A percentile compares a stretch with the other conserved stretches of the same genome.
phyloP scores from a whole-genome alignment of 1,139 yeast genomes.

The Candida sp. region DNA sequence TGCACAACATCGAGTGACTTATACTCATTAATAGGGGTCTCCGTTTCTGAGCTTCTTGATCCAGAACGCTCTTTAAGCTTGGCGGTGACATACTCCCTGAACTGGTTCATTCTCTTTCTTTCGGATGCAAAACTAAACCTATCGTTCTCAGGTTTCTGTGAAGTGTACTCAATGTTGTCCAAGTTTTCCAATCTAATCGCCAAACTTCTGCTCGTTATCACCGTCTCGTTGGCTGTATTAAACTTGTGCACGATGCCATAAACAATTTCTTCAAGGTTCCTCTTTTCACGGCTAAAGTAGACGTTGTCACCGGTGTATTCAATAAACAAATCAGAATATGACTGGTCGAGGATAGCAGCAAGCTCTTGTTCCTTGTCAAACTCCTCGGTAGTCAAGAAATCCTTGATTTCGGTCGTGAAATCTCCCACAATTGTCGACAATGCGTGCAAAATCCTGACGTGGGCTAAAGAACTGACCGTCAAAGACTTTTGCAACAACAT shows the following conservation, averaged over 20 bases:
- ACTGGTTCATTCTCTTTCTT: constrained; percentile 43
- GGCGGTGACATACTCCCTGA: constrained; percentile 39
- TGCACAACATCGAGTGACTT: constrained; percentile 43
- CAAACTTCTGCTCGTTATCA: constrained; percentile 50
- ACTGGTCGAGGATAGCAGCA: constrained; percentile 67
- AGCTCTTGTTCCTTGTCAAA: constrained; percentile 50
- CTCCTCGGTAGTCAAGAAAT: constrained; percentile 52
- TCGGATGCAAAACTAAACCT: constrained; percentile 41
- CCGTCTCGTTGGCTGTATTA: constrained; percentile 55
- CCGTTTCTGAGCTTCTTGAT: constrained; percentile 19
- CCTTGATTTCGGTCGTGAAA: constrained; percentile 69
- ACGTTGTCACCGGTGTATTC: constrained; percentile 70
- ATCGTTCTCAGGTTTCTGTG: constrained; percentile 22
- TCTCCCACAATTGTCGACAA: constrained; percentile 65
- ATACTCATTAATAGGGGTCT: constrained; percentile 29
- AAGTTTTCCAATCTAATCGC: constrained; percentile 44
- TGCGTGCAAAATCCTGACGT: constrained; percentile 75
- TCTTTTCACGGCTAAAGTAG: constrained; percentile 77
- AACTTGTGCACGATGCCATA: constrained; percentile 53
- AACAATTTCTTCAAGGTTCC: constrained; percentile 67
- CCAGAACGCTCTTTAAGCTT: constrained; percentile 28
- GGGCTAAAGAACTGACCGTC: constrained; percentile 70
- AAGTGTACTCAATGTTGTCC: constrained; percentile 30
- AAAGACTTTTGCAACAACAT: constrained; percentile 67
- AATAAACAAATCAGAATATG: constrained; percentile 71